phyloP scores from a whole-genome alignment of 192 early-diverging fungal genomes.

The Martensiomyces pterosporus region DNA sequence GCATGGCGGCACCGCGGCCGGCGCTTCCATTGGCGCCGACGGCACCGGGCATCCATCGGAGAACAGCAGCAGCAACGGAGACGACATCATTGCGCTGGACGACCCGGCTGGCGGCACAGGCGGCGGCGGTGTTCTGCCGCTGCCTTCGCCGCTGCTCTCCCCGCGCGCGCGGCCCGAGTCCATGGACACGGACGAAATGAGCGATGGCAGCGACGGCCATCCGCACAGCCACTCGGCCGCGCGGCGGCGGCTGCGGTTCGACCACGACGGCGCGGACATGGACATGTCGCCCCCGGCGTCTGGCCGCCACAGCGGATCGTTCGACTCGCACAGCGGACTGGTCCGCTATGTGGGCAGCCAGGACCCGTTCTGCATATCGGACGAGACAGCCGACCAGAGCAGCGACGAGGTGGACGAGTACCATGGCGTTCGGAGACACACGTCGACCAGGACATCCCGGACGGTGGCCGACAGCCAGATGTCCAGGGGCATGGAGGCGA shows the following conservation, averaged over 20 bases:
- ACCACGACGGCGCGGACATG: background rate
- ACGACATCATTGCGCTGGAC: slow-evolving; percentile 2
- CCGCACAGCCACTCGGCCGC: slow-evolving; percentile 1
- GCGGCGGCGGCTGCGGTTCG: slow-evolving; percentile 13
- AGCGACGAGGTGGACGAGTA: background rate
- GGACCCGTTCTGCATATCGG: background rate
- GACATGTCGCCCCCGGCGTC: slow-evolving; percentile 16
- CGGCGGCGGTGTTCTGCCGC: slow-evolving; percentile 22
- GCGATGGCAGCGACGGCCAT: slow-evolving; percentile 1
- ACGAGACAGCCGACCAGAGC: background rate
- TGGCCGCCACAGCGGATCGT: slow-evolving; percentile 7
- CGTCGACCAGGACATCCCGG: slow-evolving; percentile 9
- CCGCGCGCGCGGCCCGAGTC: slow-evolving; percentile 27
- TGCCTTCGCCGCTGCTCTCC: slow-evolving; percentile 45
- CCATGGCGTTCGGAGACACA: background rate
- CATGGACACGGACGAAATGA: slow-evolving; percentile 29
- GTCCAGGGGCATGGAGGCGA: slow-evolving; percentile 24
- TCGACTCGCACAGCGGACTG: slow-evolving; percentile 7
- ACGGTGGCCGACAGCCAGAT: slow-evolving; percentile 8
- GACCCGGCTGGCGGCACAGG: slow-evolving; percentile 7
- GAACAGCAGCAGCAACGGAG: background rate
- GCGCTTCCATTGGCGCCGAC: background rate
- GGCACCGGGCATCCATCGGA: background rate
- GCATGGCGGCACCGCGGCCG: no score
- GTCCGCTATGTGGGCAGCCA: slow-evolving; percentile 1